Evolutionary conservation across 2,329 filamentous ascomycete genomes (phyloP).

Genomic region (Aspergillus amoenus): DNA sequence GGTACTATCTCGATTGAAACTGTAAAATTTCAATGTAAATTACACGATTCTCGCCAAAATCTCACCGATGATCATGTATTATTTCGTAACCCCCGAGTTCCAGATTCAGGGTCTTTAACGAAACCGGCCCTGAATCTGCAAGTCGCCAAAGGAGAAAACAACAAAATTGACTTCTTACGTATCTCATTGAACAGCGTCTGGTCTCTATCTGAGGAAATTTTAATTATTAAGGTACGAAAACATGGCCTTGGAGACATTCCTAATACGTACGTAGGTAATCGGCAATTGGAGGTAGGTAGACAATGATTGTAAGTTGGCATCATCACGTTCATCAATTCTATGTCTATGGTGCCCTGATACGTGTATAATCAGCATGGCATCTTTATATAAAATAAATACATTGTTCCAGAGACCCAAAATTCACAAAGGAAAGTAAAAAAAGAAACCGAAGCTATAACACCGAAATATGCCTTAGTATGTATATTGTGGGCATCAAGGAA

Average conservation of each 20-base stretch:
- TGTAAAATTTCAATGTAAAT: slow-evolving; percentile 3
- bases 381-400: neutral
- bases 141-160: neutral
- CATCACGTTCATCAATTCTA: slow-evolving; percentile 5
- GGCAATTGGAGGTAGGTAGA: neutral
- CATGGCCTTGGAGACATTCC: neutral
- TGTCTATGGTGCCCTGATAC: slow-evolving; percentile 1
- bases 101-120: neutral
- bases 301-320: neutral
- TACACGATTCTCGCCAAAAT: neutral
- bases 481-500: neutral
- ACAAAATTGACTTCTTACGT: neutral
- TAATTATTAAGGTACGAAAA: too few species aligned
- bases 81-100: neutral
- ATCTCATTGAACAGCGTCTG: too few species aligned
- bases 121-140: neutral
- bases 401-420: neutral
- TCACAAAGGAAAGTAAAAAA: slow-evolving; percentile 2
- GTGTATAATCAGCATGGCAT: slow-evolving; percentile 2
- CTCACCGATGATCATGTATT: neutral
- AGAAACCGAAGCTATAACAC: slow-evolving; percentile 11
- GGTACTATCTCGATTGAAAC: neutral
- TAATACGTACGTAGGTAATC: neutral
- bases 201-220: too few species aligned
- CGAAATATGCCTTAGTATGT: slow-evolving; percentile 16